Conservation (phyloP, 1,284 basidiomycete species). For the Cryptococcus wingfieldii region DNA sequence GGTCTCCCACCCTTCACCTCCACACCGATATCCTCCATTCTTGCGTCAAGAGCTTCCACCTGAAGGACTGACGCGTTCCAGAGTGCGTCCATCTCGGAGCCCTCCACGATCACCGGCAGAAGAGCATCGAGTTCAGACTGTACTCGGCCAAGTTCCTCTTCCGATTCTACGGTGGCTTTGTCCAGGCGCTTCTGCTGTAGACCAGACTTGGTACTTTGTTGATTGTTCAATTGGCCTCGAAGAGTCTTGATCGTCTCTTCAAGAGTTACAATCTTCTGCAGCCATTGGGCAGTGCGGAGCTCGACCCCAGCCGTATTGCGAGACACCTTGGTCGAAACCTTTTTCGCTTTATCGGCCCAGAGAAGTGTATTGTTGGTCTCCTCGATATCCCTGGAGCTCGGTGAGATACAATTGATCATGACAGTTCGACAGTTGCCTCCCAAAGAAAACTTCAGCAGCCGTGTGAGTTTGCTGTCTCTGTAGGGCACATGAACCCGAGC, state of each 20-base stretch:
- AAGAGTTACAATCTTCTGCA: slow-evolving; percentile 78
- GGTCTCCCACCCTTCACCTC: slow-evolving; percentile 53
- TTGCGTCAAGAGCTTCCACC: slow-evolving; percentile 60
- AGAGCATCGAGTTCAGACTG: slow-evolving; percentile 64
- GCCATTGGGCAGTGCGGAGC: slow-evolving; percentile 86
- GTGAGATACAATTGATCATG: slow-evolving; percentile 95
- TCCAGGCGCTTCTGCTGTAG: slow-evolving; percentile 49
- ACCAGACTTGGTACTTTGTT: slow-evolving; percentile 27
- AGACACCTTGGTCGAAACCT: slow-evolving; percentile 88
- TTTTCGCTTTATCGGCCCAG: slow-evolving; percentile 92
- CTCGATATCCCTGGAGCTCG: slow-evolving; percentile 89
- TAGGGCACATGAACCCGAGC: slow-evolving; percentile 87
- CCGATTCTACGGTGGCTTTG: slow-evolving; percentile 65
- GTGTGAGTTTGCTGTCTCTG: slow-evolving; percentile 92
- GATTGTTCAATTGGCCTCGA: slow-evolving; percentile 64
- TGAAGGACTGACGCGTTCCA: slow-evolving; percentile 71
- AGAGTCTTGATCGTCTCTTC: slow-evolving; percentile 51
- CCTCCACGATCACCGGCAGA: slow-evolving; percentile 65
- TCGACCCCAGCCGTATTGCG: slow-evolving; percentile 90
- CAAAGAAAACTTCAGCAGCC: slow-evolving; percentile 90
- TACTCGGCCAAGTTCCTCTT: slow-evolving; percentile 66
- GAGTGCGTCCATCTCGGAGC: slow-evolving; percentile 69
- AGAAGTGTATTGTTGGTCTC: slow-evolving; percentile 95
- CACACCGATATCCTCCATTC: slow-evolving; percentile 61
- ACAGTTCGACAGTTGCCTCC: slow-evolving; percentile 97